Base-by-base conservation (phyloP, 1,284 basidiomycete genomes). In the Pseudozyma pruni region DNA sequence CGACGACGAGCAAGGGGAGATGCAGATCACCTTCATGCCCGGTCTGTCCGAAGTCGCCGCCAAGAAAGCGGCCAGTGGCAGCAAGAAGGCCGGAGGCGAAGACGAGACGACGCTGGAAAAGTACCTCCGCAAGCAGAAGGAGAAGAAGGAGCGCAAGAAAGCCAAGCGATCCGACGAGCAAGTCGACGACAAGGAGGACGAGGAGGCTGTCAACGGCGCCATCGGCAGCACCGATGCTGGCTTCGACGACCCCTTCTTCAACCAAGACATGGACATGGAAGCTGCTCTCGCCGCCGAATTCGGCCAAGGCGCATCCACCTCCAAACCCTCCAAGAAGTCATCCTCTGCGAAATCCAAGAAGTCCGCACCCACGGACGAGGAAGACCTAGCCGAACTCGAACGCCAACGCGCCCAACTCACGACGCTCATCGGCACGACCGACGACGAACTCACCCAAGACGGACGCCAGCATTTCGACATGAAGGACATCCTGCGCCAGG, bases 401-500 rank as follows among this genome's bases (percentile, higher is more conserved):
- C 54, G 55, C 25, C 29, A 45, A 11, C 63, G 55, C 19, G 71
- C 57, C 13, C 53, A 76, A 44, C 57, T 77, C 2, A 44, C 45
- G 13, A 41, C 62, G 14, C 33, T 78, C 41, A 68, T 76, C 23
- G 78, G 66, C 23, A 47, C 37, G 22, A 74, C 71, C 38, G 60
- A 66, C 38, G 72, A 73, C 45, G 78, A 80, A 37, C 34, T 61
- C 31, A 72, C 69, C 20, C 45, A 39, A 11, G 66, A 61, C 22
- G 76, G 76, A 5, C 58, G 68, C 3, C 74, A 88, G 7, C 94
- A 98, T 83, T 98, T 98, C 83, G 89, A 93, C 78, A 90, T 98
- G 87, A 91, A 92, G 78, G 89, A 93, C 33, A 89, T 97, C 32
- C 83, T 98, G 50, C 91, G 91, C 79, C 88, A 90, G 0, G 95